Conservation (phyloP, 1,139 yeast species). For the Pichia inconspicua region DNA sequence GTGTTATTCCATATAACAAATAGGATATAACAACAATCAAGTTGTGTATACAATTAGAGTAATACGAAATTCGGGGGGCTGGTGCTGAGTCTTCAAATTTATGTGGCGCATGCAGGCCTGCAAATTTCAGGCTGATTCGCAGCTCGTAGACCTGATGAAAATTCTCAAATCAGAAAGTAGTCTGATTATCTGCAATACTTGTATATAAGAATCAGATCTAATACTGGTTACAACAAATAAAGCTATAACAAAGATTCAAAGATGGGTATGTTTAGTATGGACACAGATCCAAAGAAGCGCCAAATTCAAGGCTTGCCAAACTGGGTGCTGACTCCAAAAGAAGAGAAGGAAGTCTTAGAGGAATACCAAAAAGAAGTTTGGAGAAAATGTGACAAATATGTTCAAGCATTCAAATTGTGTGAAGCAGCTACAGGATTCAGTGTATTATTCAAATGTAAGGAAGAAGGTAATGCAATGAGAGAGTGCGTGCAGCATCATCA, state of each 20-base stretch:
- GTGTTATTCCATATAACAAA: too few species aligned
- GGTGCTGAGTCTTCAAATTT: neutral
- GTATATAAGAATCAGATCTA: too few species aligned
- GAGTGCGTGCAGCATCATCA: conserved; percentile 66
- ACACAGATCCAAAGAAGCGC: neutral
- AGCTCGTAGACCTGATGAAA: too few species aligned
- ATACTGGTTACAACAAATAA: neutral
- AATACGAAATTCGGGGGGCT: neutral
- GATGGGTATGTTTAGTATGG: neutral
- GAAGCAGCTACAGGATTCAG: conserved; percentile 44
- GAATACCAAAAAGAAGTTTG: conserved; percentile 74
- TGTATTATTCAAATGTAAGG: conserved; percentile 47
- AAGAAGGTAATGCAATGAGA: conserved; percentile 50
- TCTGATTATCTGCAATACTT: too few species aligned
- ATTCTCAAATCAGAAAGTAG: neutral
- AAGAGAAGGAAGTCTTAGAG: conserved; percentile 72
- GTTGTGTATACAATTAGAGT: too few species aligned
- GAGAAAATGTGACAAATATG: conserved; percentile 60
- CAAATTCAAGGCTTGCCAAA: conserved; percentile 43
- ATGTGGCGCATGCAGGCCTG: neutral
- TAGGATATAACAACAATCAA: too few species aligned
- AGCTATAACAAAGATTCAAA: neutral
- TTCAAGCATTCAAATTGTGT: conserved; percentile 49
- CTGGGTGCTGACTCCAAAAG: conserved; percentile 83
- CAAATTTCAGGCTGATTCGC: too few species aligned